Evolutionary conservation across 129 eudicot species (phyloP).

Genomic region (Saussurea involucrata): DNA sequence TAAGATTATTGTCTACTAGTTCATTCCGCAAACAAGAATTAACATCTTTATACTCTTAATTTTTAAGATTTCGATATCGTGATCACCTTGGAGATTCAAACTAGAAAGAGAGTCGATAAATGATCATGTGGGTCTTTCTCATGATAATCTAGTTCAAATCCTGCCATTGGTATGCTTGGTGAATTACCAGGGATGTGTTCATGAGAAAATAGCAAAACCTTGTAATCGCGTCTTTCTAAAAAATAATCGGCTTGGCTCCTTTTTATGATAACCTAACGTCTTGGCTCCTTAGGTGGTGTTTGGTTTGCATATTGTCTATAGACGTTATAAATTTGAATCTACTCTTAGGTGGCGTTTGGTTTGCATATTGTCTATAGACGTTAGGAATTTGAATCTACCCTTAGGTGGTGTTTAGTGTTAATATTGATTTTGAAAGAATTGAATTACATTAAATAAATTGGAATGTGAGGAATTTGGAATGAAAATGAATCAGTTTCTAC

Average conservation of each 20-base stretch:
- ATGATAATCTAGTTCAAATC: neutral
- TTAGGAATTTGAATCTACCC: neutral
- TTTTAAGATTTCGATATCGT: neutral
- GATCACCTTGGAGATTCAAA: neutral
- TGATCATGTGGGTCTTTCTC: neutral
- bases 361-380: neutral
- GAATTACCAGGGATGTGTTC: too few species aligned
- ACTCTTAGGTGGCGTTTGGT: neutral
- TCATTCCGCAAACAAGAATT: neutral
- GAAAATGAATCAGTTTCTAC: neutral
- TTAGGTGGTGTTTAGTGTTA: neutral
- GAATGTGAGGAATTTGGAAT: neutral
- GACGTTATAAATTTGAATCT: neutral
- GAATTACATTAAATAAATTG: neutral
- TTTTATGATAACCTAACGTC: neutral
- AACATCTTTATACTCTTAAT: neutral
- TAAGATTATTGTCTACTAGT: slow-evolving; percentile 3
- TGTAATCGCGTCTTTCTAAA: neutral
- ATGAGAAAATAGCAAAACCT: too few species aligned
- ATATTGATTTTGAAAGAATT: neutral
- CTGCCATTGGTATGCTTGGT: neutral
- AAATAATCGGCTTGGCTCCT: neutral
- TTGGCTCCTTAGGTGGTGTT: neutral
- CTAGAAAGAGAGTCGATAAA: neutral
- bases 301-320: too few species aligned